These are phyloP conservation scores for Colletotrichum brevisporum DNA, from an alignment of 2,329 filamentous ascomycete species.

Conservation along the genomic window DNA sequence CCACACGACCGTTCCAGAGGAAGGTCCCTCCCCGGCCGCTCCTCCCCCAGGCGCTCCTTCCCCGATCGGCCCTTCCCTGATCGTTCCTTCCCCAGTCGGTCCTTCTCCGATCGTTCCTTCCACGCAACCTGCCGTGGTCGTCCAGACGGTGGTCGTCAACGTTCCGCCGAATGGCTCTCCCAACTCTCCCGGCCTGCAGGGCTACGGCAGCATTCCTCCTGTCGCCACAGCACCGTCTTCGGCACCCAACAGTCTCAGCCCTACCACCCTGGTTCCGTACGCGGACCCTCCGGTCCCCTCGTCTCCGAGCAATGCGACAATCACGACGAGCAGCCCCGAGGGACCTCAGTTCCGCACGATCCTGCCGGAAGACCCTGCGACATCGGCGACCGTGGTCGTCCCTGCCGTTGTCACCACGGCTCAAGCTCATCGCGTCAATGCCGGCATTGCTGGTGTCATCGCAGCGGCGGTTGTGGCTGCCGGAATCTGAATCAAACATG, in stretches of 20 bases:
- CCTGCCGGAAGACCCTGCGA: constrained; percentile 22
- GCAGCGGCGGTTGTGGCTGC: constrained; percentile 16
- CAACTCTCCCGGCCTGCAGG: background rate
- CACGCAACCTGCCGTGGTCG: constrained; percentile 5
- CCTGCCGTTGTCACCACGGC: constrained; percentile 33
- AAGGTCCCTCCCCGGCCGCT: background rate
- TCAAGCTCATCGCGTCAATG: constrained; percentile 8
- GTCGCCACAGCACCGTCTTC: constrained; percentile 10
- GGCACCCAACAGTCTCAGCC: background rate
- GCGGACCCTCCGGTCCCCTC: constrained; percentile 11
- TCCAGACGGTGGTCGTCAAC: constrained; percentile 32
- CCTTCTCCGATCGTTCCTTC: background rate
- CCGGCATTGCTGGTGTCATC: constrained; percentile 5
- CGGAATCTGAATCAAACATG: constrained; percentile 2
- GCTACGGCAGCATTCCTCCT: constrained; percentile 22
- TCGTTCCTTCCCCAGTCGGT: background rate
- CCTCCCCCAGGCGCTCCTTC: background rate
- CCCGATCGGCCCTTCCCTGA: too few species aligned
- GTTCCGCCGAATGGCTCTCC: constrained; percentile 6
- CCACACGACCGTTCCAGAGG: background rate
- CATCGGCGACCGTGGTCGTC: background rate
- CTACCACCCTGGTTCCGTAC: constrained; percentile 22
- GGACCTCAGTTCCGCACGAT: constrained; percentile 31
- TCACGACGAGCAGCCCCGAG: constrained; percentile 12
- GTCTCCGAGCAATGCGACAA: constrained; percentile 12